phyloP scores from a whole-genome alignment of 768 basidiomycete species.

The Russula lepida region DNA sequence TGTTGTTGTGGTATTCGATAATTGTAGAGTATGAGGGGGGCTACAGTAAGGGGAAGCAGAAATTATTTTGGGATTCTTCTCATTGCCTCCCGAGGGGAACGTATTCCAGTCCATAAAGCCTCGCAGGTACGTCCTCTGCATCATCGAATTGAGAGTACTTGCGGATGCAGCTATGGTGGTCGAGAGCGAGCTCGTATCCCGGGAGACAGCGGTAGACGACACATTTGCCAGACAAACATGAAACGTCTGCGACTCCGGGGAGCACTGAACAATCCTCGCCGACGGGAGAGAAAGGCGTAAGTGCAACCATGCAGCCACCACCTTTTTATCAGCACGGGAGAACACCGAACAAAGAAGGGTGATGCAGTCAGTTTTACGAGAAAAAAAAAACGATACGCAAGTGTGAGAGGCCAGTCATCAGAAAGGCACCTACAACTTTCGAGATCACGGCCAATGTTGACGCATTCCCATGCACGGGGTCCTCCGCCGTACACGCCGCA shows the following conservation, averaged over 20 bases:
- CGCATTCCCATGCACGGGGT: constrained; percentile 40
- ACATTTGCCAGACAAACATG: constrained; percentile 38
- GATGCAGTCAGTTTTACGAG: too few species aligned
- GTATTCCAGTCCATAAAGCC: constrained; percentile 23
- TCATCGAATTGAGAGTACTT: not conserved
- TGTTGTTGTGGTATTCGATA: not conserved
- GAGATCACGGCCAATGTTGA: constrained; percentile 39
- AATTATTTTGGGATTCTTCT: not conserved
- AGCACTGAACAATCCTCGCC: constrained; percentile 45
- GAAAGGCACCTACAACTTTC: constrained; percentile 43
- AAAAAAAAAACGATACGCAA: too few species aligned
- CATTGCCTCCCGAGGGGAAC: constrained; percentile 14
- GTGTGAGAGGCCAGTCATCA: too few species aligned
- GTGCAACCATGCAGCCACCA: constrained; percentile 38
- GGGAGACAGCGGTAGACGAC: constrained; percentile 37
- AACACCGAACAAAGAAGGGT: too few species aligned
- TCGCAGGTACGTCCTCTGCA: constrained; percentile 5
- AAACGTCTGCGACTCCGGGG: constrained; percentile 40
- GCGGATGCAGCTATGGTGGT: too few species aligned
- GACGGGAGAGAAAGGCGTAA: constrained; percentile 24
- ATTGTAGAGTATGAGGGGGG: not conserved
- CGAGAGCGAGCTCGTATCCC: constrained; percentile 29
- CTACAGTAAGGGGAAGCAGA: not conserved
- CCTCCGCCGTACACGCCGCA: constrained; percentile 39
- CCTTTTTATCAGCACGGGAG: constrained; percentile 26